Evolutionary conservation across 306 rosid species (phyloP).

Genomic region (Morella rubra): DNA sequence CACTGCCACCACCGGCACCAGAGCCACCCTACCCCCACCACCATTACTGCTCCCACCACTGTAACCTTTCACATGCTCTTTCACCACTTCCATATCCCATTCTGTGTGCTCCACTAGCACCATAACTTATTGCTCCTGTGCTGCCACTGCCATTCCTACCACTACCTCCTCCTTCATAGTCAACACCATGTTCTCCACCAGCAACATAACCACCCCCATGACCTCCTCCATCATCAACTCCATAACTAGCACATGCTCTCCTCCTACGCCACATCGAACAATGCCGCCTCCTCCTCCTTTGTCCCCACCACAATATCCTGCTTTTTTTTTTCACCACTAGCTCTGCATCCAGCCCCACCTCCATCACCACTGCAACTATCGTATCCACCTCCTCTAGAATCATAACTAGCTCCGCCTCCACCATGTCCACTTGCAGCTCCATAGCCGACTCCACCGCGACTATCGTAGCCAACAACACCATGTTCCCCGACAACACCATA

Average conservation of each 20-base stretch:
- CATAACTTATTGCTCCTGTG: constrained; percentile 21
- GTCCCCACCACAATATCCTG: constrained; percentile 3
- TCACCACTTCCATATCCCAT: constrained; percentile 26
- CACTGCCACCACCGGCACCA: constrained; percentile 24
- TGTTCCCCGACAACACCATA: constrained; percentile 7
- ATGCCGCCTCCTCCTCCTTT: too few species aligned
- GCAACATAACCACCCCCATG: constrained; percentile 23
- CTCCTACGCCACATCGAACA: too few species aligned
- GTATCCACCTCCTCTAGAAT: constrained; percentile 2
- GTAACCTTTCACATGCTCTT: constrained; percentile 21
- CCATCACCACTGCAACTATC: not conserved
- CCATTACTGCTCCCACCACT: constrained; percentile 27
- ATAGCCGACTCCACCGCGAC: too few species aligned
- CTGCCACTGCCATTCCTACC: constrained; percentile 31
- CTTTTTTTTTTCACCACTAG: not conserved
- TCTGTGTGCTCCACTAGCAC: constrained; percentile 31
- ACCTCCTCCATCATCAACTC: constrained; percentile 35
- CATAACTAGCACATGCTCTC: too few species aligned
- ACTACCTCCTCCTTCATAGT: too few species aligned
- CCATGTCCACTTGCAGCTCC: too few species aligned
- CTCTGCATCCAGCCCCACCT: not conserved
- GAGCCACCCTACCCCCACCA: constrained; percentile 4
- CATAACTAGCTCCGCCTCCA: constrained; percentile 25
- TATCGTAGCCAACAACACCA: constrained; percentile 17
- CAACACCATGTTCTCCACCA: constrained; percentile 34